phyloP scores from a whole-genome alignment of 192 early-diverging fungal species.

The Entomortierella beljakovae region DNA sequence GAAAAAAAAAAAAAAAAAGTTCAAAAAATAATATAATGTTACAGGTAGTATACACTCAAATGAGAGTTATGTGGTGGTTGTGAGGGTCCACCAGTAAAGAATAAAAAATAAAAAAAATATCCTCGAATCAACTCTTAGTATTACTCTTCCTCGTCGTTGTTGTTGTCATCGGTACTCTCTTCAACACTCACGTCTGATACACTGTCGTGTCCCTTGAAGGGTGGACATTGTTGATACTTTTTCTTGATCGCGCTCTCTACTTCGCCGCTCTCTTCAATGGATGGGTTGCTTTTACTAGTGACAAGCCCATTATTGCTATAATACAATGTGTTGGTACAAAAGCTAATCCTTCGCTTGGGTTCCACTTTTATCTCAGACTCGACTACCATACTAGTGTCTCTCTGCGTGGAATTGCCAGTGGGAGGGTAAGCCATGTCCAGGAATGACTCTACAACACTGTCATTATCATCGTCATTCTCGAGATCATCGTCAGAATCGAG shows the following conservation, averaged over 20 bases:
- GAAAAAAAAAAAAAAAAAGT: too few relatives aligned
- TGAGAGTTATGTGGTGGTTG: too few relatives aligned
- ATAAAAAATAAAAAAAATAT: not conserved
- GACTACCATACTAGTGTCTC: not conserved
- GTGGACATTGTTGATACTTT: conserved; percentile 31
- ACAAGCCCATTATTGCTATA: conserved; percentile 22
- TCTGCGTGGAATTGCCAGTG: not conserved
- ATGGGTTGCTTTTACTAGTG: not conserved
- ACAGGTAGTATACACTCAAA: not conserved
- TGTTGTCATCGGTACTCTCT: not conserved
- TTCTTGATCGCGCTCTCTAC: not conserved
- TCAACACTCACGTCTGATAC: not conserved
- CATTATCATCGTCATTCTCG: conserved; percentile 12
- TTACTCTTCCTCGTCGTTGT: not conserved
- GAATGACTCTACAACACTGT: conserved; percentile 7
- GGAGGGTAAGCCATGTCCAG: conserved; percentile 11
- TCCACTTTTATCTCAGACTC: not conserved
- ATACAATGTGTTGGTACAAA: conserved; percentile 43
- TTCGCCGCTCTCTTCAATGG: not conserved
- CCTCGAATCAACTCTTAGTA: too few relatives aligned
- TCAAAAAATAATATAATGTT: not conserved
- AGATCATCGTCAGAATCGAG: conserved; percentile 13
- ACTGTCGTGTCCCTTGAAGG: not conserved
- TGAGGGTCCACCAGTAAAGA: not conserved
- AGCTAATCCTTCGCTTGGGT: conserved; percentile 32